Evolutionary conservation across 2,329 filamentous ascomycete genomes (phyloP).

Genomic region (Cladosporium sphaerospermum): DNA sequence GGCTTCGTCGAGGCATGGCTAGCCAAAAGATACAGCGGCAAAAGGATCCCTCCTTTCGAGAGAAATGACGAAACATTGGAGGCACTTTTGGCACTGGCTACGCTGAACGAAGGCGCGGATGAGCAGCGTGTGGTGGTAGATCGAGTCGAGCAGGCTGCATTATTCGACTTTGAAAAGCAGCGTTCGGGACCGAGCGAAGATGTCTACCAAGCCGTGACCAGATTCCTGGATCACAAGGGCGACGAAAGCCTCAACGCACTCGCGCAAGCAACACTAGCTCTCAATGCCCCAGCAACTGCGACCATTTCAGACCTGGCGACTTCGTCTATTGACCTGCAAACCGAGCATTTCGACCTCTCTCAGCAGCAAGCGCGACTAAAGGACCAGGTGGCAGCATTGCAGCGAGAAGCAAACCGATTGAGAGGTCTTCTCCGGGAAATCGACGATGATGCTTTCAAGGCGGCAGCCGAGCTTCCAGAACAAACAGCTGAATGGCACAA

Average conservation of each 20-base stretch:
- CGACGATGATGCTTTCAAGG: slow-evolving; percentile 28
- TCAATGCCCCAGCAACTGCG: slow-evolving; percentile 27
- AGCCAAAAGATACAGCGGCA: slow-evolving; percentile 59
- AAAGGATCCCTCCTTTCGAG: slow-evolving; percentile 67
- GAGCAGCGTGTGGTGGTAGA: slow-evolving; percentile 58
- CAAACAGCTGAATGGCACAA: slow-evolving; percentile 70
- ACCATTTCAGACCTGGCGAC: slow-evolving; percentile 7
- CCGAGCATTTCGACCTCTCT: slow-evolving; percentile 21
- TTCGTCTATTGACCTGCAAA: slow-evolving; percentile 13
- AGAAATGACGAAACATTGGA: slow-evolving; percentile 78
- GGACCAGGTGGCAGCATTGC: slow-evolving; percentile 21
- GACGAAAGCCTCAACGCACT: slow-evolving; percentile 28
- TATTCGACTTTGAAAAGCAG: slow-evolving; percentile 45
- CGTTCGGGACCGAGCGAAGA: slow-evolving; percentile 15
- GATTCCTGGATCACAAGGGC: slow-evolving; percentile 28
- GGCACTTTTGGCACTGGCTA: slow-evolving; percentile 65
- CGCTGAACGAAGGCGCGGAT: slow-evolving; percentile 70
- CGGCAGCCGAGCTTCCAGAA: slow-evolving; percentile 54
- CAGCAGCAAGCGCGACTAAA: slow-evolving; percentile 23
- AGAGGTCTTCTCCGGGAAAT: slow-evolving; percentile 20
- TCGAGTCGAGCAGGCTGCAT: slow-evolving; percentile 53
- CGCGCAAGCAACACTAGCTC: slow-evolving; percentile 32
- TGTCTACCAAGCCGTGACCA: slow-evolving; percentile 16
- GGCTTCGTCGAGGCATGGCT: slow-evolving; percentile 82
- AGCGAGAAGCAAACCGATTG: slow-evolving; percentile 19